phyloP scores from a whole-genome alignment of 2,329 filamentous ascomycete genomes.

The Aspergillus tanneri region DNA sequence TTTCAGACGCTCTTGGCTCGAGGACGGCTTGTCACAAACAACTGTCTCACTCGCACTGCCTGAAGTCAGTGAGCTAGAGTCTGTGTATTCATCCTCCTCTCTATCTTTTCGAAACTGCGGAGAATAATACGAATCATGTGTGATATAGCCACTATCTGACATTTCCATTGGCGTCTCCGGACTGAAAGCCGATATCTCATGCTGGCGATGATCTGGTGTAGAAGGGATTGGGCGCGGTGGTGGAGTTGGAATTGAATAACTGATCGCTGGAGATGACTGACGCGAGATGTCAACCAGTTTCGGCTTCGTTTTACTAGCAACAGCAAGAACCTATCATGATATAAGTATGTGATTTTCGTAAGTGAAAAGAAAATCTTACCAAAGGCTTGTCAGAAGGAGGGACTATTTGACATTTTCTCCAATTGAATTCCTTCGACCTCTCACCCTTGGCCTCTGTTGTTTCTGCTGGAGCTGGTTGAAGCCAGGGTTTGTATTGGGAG shows the following conservation, averaged over 20 bases:
- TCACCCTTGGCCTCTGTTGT: slow-evolving; percentile 25
- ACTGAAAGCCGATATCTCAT: slow-evolving; percentile 42
- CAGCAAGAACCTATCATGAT: slow-evolving; percentile 29
- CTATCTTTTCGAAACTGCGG: slow-evolving; percentile 25
- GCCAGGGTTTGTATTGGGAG: slow-evolving; percentile 40
- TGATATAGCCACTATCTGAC: slow-evolving; percentile 37
- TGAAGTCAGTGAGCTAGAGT: slow-evolving; percentile 28
- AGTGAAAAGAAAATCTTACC: slow-evolving; percentile 17
- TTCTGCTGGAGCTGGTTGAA: slow-evolving; percentile 38
- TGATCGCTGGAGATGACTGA: slow-evolving; percentile 34
- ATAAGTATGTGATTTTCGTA: slow-evolving; percentile 6
- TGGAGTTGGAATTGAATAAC: slow-evolving; percentile 25
- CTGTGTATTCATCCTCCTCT: slow-evolving; percentile 33
- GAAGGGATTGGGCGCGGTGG: slow-evolving; percentile 30
- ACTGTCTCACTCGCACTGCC: slow-evolving; percentile 29
- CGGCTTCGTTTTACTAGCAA: slow-evolving; percentile 39
- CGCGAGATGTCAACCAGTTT: slow-evolving; percentile 41
- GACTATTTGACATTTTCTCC: slow-evolving; percentile 40
- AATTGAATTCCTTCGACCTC: slow-evolving; percentile 29
- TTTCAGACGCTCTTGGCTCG: slow-evolving; percentile 18
- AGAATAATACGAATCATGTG: slow-evolving; percentile 29
- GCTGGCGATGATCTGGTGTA: slow-evolving; percentile 36
- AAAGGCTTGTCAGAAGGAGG: slow-evolving; percentile 25
- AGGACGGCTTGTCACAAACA: slow-evolving; percentile 22
- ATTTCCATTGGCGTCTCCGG: slow-evolving; percentile 40